These are phyloP conservation scores for Trichomonascaceae sp. DNA, from an alignment of 1,139 yeast species.

Conservation along the genomic window DNA sequence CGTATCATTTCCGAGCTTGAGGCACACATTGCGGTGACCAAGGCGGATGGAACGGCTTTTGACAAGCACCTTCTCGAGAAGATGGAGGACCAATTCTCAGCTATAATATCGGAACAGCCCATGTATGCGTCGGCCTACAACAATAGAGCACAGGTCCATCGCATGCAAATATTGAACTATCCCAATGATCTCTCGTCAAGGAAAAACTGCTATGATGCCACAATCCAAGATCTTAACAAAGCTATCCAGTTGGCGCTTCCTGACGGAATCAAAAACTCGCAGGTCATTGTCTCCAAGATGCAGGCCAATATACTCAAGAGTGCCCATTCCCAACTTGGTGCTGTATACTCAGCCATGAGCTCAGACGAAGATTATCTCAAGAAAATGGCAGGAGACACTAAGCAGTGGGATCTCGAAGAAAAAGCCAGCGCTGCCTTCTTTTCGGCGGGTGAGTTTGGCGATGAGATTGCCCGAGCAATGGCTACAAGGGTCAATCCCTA, in stretches of 20 bases:
- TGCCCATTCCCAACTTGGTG: conserved; percentile 21
- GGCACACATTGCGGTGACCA: no score
- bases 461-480: conserved; percentile 16
- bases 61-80: conserved; percentile 6
- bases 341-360: conserved; percentile 14
- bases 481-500: conserved; percentile 22
- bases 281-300: conserved; percentile 16
- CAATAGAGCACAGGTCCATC: conserved; percentile 22
- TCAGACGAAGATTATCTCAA: neutral
- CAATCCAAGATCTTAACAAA: conserved; percentile 12
- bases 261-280: neutral
- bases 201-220: conserved; percentile 3
- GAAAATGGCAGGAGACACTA: conserved; percentile 1
- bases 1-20: conserved; percentile 14
- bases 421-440: conserved; percentile 18
- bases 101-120: conserved; percentile 15
- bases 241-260: conserved; percentile 20
- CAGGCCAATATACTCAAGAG: conserved; percentile 21
- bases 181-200: neutral
- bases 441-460: conserved; percentile 21
- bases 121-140: conserved; percentile 23
- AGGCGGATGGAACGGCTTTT: no score
- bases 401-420: conserved; percentile 18
- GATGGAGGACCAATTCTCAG: conserved; percentile 13
- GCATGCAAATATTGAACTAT: conserved; percentile 6